phyloP scores from a whole-genome alignment of 495 filamentous ascomycete species.

The Podospora tetraspora region DNA sequence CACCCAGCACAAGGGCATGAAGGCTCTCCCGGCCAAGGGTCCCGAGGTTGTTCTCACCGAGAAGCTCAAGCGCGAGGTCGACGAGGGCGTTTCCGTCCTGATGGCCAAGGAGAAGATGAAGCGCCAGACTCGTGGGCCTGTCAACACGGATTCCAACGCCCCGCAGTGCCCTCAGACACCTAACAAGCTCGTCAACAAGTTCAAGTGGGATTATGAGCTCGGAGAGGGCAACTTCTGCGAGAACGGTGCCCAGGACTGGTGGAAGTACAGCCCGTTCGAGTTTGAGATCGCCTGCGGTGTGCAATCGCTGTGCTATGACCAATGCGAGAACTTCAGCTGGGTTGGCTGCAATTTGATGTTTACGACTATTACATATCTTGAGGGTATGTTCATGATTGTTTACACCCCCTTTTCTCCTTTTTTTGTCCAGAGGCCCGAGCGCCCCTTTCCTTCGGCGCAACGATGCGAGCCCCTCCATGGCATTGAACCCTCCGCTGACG shows the following conservation, averaged over 20 bases:
- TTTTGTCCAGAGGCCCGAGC: too few relatives aligned
- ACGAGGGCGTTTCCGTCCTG: background rate
- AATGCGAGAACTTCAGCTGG: too few relatives aligned
- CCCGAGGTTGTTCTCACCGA: slow-evolving; percentile 3
- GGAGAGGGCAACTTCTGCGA: slow-evolving; percentile 7
- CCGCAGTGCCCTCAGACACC: slow-evolving; percentile 3
- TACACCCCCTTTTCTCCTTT: too few relatives aligned
- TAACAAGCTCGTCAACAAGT: background rate
- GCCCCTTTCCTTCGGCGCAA: too few relatives aligned
- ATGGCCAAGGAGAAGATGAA: background rate
- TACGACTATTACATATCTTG: background rate
- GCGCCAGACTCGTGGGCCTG: background rate
- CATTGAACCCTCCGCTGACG: too few relatives aligned
- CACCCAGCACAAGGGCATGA: background rate
- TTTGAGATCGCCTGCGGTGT: background rate
- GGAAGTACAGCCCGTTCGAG: background rate
- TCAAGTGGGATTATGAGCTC: slow-evolving; percentile 2
- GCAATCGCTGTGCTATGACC: slow-evolving; percentile 1
- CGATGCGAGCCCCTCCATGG: too few relatives aligned
- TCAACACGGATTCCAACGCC: slow-evolving; percentile 1
- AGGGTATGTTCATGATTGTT: too few relatives aligned
- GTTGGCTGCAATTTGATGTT: slow-evolving; percentile 1
- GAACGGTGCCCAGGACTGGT: background rate
- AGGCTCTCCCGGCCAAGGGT: slow-evolving; percentile 3
- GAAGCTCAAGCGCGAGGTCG: background rate